A percentile compares a stretch with the other conserved stretches of the same genome.
Conservation (phyloP, 805 yeast species). For the Scheffersomyces spartinae region DNA sequence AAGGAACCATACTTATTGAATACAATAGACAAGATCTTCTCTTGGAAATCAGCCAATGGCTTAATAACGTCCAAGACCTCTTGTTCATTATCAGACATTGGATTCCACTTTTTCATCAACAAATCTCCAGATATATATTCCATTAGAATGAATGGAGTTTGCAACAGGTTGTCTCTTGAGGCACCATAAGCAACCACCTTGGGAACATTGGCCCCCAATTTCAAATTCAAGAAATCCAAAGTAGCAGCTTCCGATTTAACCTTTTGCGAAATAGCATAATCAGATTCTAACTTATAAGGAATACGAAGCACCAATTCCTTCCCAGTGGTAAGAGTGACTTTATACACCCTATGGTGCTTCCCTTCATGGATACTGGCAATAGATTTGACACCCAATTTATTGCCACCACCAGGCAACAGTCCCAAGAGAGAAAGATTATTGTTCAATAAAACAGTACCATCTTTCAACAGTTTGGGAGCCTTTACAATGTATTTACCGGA, state of each 20-base stretch:
- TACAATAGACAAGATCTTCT: slow-evolving; percentile 38
- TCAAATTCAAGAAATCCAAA: slow-evolving; percentile 62
- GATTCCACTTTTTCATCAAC: slow-evolving; percentile 87
- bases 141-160: slow-evolving; percentile 69
- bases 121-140: slow-evolving; percentile 72
- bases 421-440: slow-evolving; percentile 35
- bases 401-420: too few species aligned
- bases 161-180: slow-evolving; percentile 47
- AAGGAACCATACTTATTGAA: slow-evolving; percentile 75
- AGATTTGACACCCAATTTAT: slow-evolving; percentile 45
- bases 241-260: slow-evolving; percentile 90
- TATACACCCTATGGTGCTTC: slow-evolving; percentile 82
- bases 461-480: slow-evolving; percentile 27
- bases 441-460: slow-evolving; percentile 32
- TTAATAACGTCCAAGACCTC: slow-evolving; percentile 50
- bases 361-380: slow-evolving; percentile 88
- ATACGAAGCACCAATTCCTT: slow-evolving; percentile 66
- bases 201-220: slow-evolving; percentile 62
- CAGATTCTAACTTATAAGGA: slow-evolving; percentile 71
- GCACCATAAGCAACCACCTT: slow-evolving; percentile 59
- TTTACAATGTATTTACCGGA: slow-evolving; percentile 12
- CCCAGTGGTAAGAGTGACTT: slow-evolving; percentile 49
- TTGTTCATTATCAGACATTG: slow-evolving; percentile 50
- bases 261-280: slow-evolving; percentile 50
- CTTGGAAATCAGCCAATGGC: slow-evolving; percentile 62